Evolutionary conservation across 192 early-diverging fungal species (phyloP).

Genomic region (Globomyces pollinis-pini): DNA sequence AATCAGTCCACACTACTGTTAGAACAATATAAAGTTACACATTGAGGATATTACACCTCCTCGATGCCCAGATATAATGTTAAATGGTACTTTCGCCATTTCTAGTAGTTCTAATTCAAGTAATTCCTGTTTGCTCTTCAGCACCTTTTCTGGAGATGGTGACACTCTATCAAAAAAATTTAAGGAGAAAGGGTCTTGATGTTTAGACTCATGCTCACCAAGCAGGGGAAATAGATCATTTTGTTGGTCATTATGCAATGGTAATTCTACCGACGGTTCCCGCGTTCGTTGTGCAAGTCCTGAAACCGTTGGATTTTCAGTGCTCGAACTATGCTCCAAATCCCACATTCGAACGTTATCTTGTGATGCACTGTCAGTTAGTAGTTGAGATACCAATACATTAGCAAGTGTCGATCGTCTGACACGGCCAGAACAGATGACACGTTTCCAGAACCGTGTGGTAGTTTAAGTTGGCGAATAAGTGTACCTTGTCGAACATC

Average conservation of each 20-base stretch:
- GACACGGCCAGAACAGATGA: conserved; percentile 57
- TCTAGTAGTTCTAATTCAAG: too few relatives aligned
- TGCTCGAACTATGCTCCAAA: conserved; percentile 33
- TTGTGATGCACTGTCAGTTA: conserved; percentile 78
- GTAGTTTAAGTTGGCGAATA: conserved; percentile 70
- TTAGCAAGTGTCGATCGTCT: conserved; percentile 65
- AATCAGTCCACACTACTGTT: conserved; percentile 36
- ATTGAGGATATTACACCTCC: conserved; percentile 74
- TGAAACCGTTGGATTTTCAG: too few relatives aligned
- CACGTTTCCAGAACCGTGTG: conserved; percentile 82
- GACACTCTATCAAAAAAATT: conserved; percentile 1
- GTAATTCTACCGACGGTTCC: background rate
- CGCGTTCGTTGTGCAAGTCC: too few relatives aligned
- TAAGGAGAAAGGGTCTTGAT: conserved; percentile 8
- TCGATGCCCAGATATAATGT: conserved; percentile 90
- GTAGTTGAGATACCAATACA: conserved; percentile 33
- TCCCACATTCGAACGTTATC: conserved; percentile 95
- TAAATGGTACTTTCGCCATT: too few relatives aligned
- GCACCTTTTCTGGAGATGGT: too few relatives aligned
- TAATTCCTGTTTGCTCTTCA: background rate
- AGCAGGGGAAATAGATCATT: background rate
- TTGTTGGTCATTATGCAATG: background rate
- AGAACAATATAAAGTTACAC: conserved; percentile 49
- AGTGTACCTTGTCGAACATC: conserved; percentile 59
- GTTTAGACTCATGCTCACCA: too few relatives aligned